Percentiles rank a stretch among this genome's conserved stretches.
These are phyloP conservation scores for Mariannaea sp. DNA, from an alignment of 2,329 filamentous ascomycete species.

Conservation along the genomic window DNA sequence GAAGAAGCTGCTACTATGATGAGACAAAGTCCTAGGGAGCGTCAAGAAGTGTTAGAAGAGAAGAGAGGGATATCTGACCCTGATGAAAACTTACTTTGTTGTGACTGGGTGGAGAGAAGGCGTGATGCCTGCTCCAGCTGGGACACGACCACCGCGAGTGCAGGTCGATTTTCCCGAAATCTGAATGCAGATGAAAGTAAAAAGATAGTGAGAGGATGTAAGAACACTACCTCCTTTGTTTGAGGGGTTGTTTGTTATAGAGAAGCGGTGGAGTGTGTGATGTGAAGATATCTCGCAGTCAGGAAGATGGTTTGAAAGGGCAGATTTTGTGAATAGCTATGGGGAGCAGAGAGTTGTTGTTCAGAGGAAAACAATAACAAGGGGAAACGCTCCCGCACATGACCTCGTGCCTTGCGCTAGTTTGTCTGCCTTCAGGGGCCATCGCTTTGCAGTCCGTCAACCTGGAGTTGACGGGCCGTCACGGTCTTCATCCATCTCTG, in stretches of 20 bases:
- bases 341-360: constrained; percentile 1
- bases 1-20: not conserved
- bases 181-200: not conserved
- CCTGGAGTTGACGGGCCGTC: constrained; percentile 13
- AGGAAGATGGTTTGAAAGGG: not conserved
- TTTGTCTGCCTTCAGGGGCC: constrained; percentile 1
- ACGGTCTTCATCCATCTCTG: constrained; percentile 7
- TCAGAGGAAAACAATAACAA: constrained; percentile 2
- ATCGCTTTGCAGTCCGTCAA: constrained; percentile 1
- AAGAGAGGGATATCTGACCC: not conserved
- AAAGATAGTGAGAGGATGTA: not conserved
- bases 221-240: not conserved
- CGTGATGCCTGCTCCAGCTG: not conserved
- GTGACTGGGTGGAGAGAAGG: not conserved
- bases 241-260: not conserved
- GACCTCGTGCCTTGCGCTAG: not conserved
- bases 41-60: not conserved
- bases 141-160: not conserved
- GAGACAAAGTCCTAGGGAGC: not conserved
- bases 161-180: not conserved
- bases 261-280: not conserved
- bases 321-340: constrained; percentile 8
- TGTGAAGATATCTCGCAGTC: not conserved
- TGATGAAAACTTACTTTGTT: not conserved
- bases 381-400: constrained; percentile 6